Conservation (phyloP, 2,329 filamentous ascomycete genomes). For the Trichoderma harzianum region DNA sequence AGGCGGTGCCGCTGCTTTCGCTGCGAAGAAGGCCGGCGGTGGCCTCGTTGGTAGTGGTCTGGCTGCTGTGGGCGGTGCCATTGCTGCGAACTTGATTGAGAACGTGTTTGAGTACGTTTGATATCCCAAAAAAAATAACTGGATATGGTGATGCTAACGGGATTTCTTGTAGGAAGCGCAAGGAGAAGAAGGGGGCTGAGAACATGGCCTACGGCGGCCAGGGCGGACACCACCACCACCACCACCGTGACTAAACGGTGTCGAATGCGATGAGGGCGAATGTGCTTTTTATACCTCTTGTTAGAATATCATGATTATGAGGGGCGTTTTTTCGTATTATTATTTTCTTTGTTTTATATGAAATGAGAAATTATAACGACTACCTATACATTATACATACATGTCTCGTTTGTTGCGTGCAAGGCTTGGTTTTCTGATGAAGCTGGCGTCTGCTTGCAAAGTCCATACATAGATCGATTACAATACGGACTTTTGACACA, state of each 20-base stretch:
- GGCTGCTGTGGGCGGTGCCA: conserved; percentile 49
- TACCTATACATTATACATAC: background rate
- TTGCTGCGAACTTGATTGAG: conserved; percentile 53
- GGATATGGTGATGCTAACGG: background rate
- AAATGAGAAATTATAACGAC: background rate
- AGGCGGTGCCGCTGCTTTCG: conserved; percentile 51
- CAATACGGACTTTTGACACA: background rate
- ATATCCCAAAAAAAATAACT: too few species aligned
- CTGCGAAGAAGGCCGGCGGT: conserved; percentile 52
- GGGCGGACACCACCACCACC: conserved; percentile 9
- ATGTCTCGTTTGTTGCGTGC: background rate
- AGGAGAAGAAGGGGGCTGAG: conserved; percentile 19
- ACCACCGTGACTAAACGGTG: conserved; percentile 18
- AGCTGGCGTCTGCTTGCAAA: background rate
- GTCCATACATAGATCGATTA: background rate
- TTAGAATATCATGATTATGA: background rate
- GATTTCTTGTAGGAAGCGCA: conserved; percentile 3
- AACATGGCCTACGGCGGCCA: background rate
- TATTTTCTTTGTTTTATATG: background rate
- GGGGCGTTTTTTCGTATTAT: background rate
- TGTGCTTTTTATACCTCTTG: background rate
- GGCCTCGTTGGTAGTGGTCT: conserved; percentile 50
- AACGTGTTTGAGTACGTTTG: conserved; percentile 36
- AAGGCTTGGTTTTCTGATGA: background rate
- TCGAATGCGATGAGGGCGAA: background rate